Base-by-base conservation (phyloP, 371 early-diverging fungal genomes). In the Batkoa obscura region DNA sequence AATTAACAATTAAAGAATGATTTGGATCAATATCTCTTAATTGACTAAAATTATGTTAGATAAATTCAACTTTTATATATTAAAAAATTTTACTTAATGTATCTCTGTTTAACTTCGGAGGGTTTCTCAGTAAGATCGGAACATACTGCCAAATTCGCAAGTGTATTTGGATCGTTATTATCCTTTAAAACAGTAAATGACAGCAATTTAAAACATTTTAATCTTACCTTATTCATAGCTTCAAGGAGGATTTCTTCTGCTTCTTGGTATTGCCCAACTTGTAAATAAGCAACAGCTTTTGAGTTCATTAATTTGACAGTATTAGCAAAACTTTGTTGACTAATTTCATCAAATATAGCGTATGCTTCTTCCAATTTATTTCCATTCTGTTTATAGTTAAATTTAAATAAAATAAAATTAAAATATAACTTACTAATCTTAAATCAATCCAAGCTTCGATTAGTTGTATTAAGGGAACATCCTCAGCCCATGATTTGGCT, bases 271-370 rank as follows among this genome's bases (percentile, higher is more conserved):
- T 82, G 76, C 1, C 81, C 86, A 61, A 86, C 64, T 17, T 87
- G 83, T 64, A 96, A 74, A 42, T 84, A 75, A 51, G 82, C 77
- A 10, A 87, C 86, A 2, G 97, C 97, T 66, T 84, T 84, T 2
- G 86, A 78, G 34, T 76, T 81, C 37, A 91, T 65, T 32, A 94
- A 73, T 56, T 84, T 82, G 47, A 76, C 73, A 0, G 85, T 83
- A n/a, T 84, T 77, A 2, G 73, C 73, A 23, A 80, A 67, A 49
- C 67, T 71, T 0, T 89, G 81, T 50, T 86, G 83, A 12, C 80
- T 87, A 57, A 94, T 78, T 60, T 94, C 97, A 62, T 94, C 92
- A 60, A 85, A 93, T 48, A 89, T 86, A 68, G 91, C 94, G 58
- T 76, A 85, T 1, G 94, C 86, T 66, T 90, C 88, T 63, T 83